A percentile compares a stretch with the other conserved stretches of the same genome.
These are phyloP conservation scores for Toxicodendron radicans DNA, from an alignment of 345 rosid species.

Conservation along the genomic window DNA sequence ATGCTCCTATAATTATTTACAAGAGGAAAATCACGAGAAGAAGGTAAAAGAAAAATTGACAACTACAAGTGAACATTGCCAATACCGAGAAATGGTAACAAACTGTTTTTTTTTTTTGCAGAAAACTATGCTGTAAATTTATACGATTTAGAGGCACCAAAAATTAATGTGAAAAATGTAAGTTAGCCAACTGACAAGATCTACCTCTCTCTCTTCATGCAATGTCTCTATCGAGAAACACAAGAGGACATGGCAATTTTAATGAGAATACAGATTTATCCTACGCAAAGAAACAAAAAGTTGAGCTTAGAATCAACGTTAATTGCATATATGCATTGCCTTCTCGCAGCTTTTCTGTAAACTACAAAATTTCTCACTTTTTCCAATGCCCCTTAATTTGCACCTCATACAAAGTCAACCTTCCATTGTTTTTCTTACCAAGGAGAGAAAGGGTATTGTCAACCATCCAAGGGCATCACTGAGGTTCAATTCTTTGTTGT, in stretches of 20 bases:
- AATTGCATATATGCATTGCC: conserved; percentile 12
- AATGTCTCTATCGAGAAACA: conserved; percentile 21
- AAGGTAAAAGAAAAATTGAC: no score
- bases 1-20: no score
- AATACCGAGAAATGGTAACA: no score
- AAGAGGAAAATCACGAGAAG: no score
- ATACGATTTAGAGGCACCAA: neutral
- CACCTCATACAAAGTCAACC: neutral
- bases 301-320: neutral
- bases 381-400: neutral
- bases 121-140: no score
- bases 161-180: neutral
- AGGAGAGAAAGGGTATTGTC: neutral
- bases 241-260: conserved; percentile 22
- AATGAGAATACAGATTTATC: conserved; percentile 6
- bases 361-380: conserved; percentile 1
- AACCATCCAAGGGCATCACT: no score
- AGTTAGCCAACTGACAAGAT: neutral
- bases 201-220: neutral
- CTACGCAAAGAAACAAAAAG: conserved; percentile 23
- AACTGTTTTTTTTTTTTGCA: no score
- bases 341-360: conserved; percentile 6
- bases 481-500: no score
- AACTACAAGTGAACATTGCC: no score
- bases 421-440: neutral